phyloP scores from a whole-genome alignment of 805 yeast species.

The Saccharomycopsis babjevae region DNA sequence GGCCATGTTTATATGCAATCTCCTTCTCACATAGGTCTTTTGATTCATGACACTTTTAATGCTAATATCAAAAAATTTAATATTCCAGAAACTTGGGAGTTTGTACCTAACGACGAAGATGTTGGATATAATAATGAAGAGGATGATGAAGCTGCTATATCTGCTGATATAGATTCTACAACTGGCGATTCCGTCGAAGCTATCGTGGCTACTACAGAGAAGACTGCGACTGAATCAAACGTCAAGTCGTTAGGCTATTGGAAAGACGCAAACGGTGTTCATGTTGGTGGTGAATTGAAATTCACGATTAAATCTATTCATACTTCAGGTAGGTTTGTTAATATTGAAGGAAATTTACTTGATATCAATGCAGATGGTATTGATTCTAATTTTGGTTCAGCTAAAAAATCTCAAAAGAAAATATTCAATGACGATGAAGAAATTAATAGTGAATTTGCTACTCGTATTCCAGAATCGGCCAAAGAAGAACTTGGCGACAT shows the following conservation, averaged over 20 bases:
- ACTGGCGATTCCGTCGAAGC: not conserved
- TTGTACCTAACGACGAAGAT: conserved; percentile 69
- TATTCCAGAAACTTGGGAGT: conserved; percentile 82
- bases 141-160: not conserved
- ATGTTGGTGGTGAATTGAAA: conserved; percentile 72
- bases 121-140: conserved; percentile 1
- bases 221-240: conserved; percentile 42
- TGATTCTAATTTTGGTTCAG: conserved; percentile 25
- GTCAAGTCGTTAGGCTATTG: conserved; percentile 71
- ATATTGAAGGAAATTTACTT: conserved; percentile 80
- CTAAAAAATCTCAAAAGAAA: conserved; percentile 12
- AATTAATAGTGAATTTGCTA: conserved; percentile 5
- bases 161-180: not conserved
- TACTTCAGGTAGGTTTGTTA: conserved; percentile 70
- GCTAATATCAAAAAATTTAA: conserved; percentile 79
- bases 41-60: conserved; percentile 88
- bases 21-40: conserved; percentile 86
- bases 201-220: conserved; percentile 51
- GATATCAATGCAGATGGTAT: conserved; percentile 45
- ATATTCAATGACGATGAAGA: conserved; percentile 13
- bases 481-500: conserved; percentile 14
- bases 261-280: conserved; percentile 65
- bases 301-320: conserved; percentile 67
- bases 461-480: conserved; percentile 15
- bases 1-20: conserved; percentile 89